Percentiles rank a stretch among this genome's conserved stretches.
phyloP scores from a whole-genome alignment of 176 grass and related monocot species.

The Elymus sibiricus region DNA sequence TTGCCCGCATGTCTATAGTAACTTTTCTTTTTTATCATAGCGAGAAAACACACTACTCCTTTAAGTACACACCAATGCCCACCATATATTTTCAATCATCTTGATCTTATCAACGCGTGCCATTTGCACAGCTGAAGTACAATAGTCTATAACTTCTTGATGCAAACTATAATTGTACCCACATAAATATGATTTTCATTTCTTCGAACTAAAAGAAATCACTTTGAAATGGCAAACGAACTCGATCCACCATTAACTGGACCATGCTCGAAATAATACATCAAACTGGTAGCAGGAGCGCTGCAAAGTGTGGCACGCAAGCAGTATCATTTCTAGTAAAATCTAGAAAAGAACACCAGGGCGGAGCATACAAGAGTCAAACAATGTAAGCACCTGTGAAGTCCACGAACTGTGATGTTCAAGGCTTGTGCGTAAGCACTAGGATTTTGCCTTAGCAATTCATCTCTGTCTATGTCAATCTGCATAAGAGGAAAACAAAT shows the following conservation, averaged over 20 bases:
- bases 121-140: neutral
- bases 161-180: neutral
- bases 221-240: neutral
- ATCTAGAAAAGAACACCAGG: neutral
- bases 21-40: neutral
- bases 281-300: neutral
- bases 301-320: neutral
- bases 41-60: neutral
- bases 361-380: conserved; percentile 14
- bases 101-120: neutral
- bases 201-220: neutral
- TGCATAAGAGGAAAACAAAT: conserved; percentile 24
- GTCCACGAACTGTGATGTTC: conserved; percentile 72
- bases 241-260: neutral
- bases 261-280: neutral
- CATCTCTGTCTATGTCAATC: conserved; percentile 69
- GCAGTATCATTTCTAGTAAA: neutral
- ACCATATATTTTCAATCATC: neutral
- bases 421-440: conserved; percentile 56
- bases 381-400: conserved; percentile 58
- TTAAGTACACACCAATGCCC: neutral
- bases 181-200: neutral
- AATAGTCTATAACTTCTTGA: neutral
- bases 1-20: neutral
- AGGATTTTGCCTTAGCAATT: conserved; percentile 63